Evolutionary conservation across 2,329 filamentous ascomycete species (phyloP), one percentile per base, ranked within the genome.

Genomic region (Talaromyces islandicus): DNA sequence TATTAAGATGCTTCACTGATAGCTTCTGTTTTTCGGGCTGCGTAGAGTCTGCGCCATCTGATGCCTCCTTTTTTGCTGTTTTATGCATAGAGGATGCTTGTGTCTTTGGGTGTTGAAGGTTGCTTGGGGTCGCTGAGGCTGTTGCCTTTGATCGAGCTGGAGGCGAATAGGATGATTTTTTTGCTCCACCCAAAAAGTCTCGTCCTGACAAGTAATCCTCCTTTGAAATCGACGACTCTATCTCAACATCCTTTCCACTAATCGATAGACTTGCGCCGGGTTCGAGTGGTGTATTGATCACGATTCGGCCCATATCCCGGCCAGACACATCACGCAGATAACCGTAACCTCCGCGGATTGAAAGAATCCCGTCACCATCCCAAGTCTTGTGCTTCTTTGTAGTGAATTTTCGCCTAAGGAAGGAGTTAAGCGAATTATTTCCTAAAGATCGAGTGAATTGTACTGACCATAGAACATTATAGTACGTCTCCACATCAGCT

Each of bases 321-420:
- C 88, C 88, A 0, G 81, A 81, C 11, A 83, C 79, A 69, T 90
- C 85, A 61, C 85, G 83, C 17, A 90, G 77, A 57, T 78, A 79
- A 4, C 83, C 86, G 67, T 82, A 82, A 4, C 85, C 85, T 38
- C 79, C 80, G 2, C 76, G 73, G 3, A 88, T 77, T 4, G 79
- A 77, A 9, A 90, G 77, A 2, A 89, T 79, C 1, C 87, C 88
- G 72, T 91, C 88, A 2, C 88, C 87, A 67, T 90, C 88, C 87
- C 88, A 91, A 5, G 86, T 90, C 70, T 90, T 90, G 72, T 90
- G 85, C 74, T 90, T 91, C 71, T 89, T 90, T 6, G 77, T 82
- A 0, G 86, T 89, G 56, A 82, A 83, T 71, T 88, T 89, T 21
- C 88, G 84, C 87, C 84, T 85, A 57, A 63, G 35, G 27, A 25